Conservation (phyloP, 2,329 filamentous ascomycete species). For the Aspergillus sp. region DNA sequence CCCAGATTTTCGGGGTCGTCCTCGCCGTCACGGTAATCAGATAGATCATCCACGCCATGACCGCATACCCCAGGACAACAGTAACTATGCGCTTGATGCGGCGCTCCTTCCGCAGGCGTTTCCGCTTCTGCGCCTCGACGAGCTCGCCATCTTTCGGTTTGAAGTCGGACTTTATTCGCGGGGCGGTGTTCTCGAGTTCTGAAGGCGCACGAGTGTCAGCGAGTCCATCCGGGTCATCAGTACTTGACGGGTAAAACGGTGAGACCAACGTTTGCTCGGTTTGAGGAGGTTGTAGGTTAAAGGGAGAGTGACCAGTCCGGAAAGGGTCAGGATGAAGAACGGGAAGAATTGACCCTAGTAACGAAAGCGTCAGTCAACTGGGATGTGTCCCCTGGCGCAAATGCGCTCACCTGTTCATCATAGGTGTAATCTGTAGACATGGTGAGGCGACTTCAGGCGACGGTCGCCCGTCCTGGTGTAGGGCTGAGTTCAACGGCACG, state of each 20-base stretch:
- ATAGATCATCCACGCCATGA: constrained; percentile 87
- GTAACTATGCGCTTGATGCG: constrained; percentile 74
- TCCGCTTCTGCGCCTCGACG: constrained; percentile 70
- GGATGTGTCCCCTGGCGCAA: not conserved
- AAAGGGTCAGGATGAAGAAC: constrained; percentile 91
- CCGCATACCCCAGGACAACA: constrained; percentile 65
- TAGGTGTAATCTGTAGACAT: constrained; percentile 96
- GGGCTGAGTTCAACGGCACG: too few species aligned
- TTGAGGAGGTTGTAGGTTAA: constrained; percentile 82
- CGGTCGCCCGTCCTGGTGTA: constrained; percentile 22
- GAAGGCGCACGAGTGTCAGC: constrained; percentile 7
- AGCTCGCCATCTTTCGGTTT: constrained; percentile 73
- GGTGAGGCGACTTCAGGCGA: constrained; percentile 22
- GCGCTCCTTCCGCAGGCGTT: constrained; percentile 82
- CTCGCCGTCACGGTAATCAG: constrained; percentile 72
- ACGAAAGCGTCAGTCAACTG: constrained; percentile 3
- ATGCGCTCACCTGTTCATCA: constrained; percentile 65
- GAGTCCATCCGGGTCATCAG: constrained; percentile 12
- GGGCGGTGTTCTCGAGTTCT: constrained; percentile 69
- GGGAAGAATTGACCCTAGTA: constrained; percentile 89
- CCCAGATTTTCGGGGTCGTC: constrained; percentile 71
- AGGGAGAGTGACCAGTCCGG: constrained; percentile 77
- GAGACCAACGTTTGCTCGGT: constrained; percentile 54
- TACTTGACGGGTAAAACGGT: constrained; percentile 1
- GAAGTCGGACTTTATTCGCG: constrained; percentile 73